Base-by-base conservation (phyloP, 352 stramenopile genomes). In the Sclerospora graminicola region DNA sequence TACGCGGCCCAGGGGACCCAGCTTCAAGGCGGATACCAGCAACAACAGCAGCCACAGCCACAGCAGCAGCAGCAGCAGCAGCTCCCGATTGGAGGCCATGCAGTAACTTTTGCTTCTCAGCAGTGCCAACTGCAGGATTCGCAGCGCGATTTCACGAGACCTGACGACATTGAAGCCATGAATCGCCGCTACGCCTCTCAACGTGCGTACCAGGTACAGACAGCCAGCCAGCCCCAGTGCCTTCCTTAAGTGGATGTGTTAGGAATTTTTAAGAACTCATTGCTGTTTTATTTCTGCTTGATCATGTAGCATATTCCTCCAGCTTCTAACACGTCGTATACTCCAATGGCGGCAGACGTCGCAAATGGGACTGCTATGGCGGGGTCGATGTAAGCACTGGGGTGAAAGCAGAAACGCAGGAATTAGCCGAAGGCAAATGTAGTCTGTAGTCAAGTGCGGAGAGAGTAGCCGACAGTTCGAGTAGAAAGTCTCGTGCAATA, bases 181-280 rank as follows among this genome's bases (percentile, higher is more conserved):
- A 90, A 90, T 54, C 78, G 70, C 42, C 71, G 72, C 55, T 90
- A 83, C 38, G 73, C 73, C 10, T 76, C 73, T 35, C 71, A 87
- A 62, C 75, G 74, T 53, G 74, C 71, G 24, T 88, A 87, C 47
- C 75, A 90, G 69, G 77, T 86, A 73, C 45, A 47, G n/a, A 35
- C 45, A 48, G 11, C 30, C 5, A 10, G 9, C 4, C 28, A 10
- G n/a, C n/a, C n/a, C n/a, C 8, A 2, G 15, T 13, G 4, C 28
- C 9, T 18, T 35, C 5, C 30, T 35, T 2, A 35, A 19, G 7
- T 35, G 11, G 4, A 15, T 13, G 21, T n/a, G 14, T 33, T 8
- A 4, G n/a, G 3, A 23, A 8, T 43, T 7, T 23, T 10, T 8
- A 10, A 1, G 18, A 7, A 31, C n/a, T 30, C 31, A 19, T 8